Conservation (phyloP, 148 eudicot species). For the Arctostaphylos glauca region DNA sequence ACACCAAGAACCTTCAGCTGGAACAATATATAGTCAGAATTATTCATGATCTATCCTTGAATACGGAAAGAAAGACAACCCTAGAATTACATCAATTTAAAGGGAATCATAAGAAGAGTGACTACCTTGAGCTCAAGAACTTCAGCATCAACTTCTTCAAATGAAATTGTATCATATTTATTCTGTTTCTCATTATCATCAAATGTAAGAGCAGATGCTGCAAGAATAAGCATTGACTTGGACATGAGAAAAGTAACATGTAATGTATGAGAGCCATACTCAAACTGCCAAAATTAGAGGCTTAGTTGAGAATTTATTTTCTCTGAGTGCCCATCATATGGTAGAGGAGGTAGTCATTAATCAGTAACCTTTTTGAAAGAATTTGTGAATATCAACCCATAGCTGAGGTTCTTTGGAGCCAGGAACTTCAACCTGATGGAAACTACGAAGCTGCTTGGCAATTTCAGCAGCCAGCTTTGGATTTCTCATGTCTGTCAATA, state of each 20-base stretch:
- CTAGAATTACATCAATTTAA: not conserved
- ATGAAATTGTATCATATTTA: slow-evolving; percentile 61
- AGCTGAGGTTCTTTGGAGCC: slow-evolving; percentile 89
- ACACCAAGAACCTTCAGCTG: not conserved
- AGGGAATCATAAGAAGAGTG: slow-evolving; percentile 8
- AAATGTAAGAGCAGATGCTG: slow-evolving; percentile 79
- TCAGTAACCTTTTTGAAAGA: slow-evolving; percentile 63
- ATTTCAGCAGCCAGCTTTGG: slow-evolving; percentile 76
- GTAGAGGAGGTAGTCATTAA: slow-evolving; percentile 12
- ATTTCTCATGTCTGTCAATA: slow-evolving; percentile 73
- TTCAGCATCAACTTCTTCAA: slow-evolving; percentile 62
- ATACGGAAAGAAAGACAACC: not conserved
- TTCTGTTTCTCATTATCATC: slow-evolving; percentile 68
- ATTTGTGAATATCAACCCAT: slow-evolving; percentile 77
- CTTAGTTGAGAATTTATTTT: not conserved
- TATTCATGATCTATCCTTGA: slow-evolving; percentile 1
- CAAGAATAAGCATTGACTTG: slow-evolving; percentile 24
- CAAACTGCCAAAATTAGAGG: slow-evolving; percentile 1
- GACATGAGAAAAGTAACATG: slow-evolving; percentile 16
- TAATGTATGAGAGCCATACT: not conserved
- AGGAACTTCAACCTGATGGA: slow-evolving; percentile 85
- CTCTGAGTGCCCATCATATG: not conserved
- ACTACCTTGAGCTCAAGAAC: slow-evolving; percentile 67
- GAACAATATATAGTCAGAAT: not conserved
- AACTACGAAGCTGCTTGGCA: slow-evolving; percentile 78